Percentiles rank a stretch among this genome's conserved stretches.
These are phyloP conservation scores for Rhododendron kiyosumense DNA, from an alignment of 148 eudicot genomes.

Conservation along the genomic window DNA sequence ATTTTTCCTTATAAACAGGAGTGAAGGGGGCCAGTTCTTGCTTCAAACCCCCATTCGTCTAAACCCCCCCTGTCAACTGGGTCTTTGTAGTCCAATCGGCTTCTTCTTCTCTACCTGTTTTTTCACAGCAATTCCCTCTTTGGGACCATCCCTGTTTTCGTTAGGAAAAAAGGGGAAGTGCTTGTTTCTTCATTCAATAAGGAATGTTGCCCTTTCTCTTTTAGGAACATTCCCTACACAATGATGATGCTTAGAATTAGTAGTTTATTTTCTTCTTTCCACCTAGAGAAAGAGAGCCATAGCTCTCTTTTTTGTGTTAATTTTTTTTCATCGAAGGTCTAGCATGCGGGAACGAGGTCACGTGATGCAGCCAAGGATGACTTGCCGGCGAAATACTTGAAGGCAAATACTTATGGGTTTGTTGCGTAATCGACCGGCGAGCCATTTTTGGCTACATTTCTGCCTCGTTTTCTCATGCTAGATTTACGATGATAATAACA, in stretches of 20 bases:
- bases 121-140: conserved; percentile 1
- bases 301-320: neutral
- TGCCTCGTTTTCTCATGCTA: conserved; percentile 36
- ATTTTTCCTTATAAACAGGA: conserved; percentile 6
- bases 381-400: conserved; percentile 30
- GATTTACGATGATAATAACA: conserved; percentile 20
- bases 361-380: conserved; percentile 56
- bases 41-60: conserved; percentile 11
- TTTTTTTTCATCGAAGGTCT: conserved; percentile 27
- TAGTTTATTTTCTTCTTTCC: neutral
- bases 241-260: neutral
- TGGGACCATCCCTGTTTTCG: neutral
- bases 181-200: conserved; percentile 5
- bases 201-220: conserved; percentile 11
- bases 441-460: conserved; percentile 31
- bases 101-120: conserved; percentile 11
- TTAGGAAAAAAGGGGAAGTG: neutral
- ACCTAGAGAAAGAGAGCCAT: neutral
- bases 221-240: neutral
- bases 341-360: conserved; percentile 42
- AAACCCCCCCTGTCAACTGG: conserved; percentile 11
- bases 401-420: neutral
- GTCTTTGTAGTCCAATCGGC: conserved; percentile 10
- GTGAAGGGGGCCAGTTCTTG: neutral
- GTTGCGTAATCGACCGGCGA: conserved; percentile 18